Base-by-base conservation (phyloP, 345 rosid genomes). In the Ceriops tagal region DNA sequence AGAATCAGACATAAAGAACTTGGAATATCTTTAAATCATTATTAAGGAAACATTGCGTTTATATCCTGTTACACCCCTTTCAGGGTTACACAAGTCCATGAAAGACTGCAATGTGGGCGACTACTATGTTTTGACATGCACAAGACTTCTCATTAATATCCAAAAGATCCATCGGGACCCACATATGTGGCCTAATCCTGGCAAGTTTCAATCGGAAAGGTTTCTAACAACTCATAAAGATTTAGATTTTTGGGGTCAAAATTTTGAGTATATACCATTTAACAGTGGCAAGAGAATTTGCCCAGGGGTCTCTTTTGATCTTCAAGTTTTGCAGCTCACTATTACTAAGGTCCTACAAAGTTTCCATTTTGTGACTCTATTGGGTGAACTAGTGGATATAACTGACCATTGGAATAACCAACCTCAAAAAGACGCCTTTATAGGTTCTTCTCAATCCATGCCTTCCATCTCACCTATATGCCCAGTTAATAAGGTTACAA, bases 91-190 rank as follows among this genome's bases (percentile, higher is more conserved):
- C 1, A 62, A 67, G 10, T 27, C 67, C 19, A 53, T 3, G 8
- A 71, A 73, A 1, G 68, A 73, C 16, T 73, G 77, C 26, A 61
- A 28, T 0, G 24, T 61, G 0, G 71, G 20, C 8, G 68, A 66
- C 7, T 61, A 73, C 56, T 47, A 67, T 39, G 43, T 73, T 5
- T 67, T 49, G 10, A 7, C 10, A 5, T 58, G 67, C 7, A 67
- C 77, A 13, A 15, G 34, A 6, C 72, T 67, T 9, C 20, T 67
- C 0, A 34, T 39, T 16, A 67, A 66, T 37, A 0, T 67, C 2
- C 15, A 32, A 49, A 67, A 66, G 27, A 73, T 73, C 10, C 76
- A 73, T 3, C 74, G 62, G 5, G 47, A 61, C n/a, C 52, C 47
- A 46, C 8, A 9, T 26, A n/a, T 49, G 2, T 30, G 49, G 35